Base-by-base conservation (phyloP, 257 asterid genomes). In the Nicotiana noctiflora region DNA sequence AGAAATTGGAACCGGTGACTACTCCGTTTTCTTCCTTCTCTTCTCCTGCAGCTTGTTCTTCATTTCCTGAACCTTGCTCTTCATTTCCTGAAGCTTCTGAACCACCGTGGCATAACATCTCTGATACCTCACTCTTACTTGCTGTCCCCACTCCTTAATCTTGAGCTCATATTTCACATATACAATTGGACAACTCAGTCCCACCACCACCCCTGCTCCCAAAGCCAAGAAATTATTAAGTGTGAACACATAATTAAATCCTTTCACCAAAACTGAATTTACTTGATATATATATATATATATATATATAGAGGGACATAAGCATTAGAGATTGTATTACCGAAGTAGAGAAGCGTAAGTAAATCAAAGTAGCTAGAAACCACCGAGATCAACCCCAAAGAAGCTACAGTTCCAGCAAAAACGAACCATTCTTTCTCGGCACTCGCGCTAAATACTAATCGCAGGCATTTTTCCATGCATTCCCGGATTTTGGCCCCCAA, bases 11-110 rank as follows among this genome's bases (percentile, higher is more conserved):
- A n/a, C 12, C 11, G 11, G 15, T 11, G 19, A 32, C 86, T 85
- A 90, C 83, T 89, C 88, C 5, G 12, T 65, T 81, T 87, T 90
- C 84, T 91, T 90, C 82, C 81, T 87, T 79, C 90, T 90, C 75
- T 61, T 44, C 12, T 79, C 40, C 27, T 23, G 66, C 49, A 40
- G 23, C 8, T 79, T 27, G 60, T 18, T 65, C 55, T 63, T 59
- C 49, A 32, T 78, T 11, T 75, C 79, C 9, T 25, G 82, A 4
- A 88, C 2, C 8, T 78, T 25, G 59, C 9, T 64, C 55, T 63
- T 59, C 61, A 32, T 78, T 11, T 79, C 79, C 12, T 25, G 80
- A 4, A 88, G 25, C 84, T 56, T 88, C 44, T 56, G 84, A 55
- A 66, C 86, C 40, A 87, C 17, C 31, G 65, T 53, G 57, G 9